These are phyloP conservation scores for Cenococcum geophilum DNA, from an alignment of 495 filamentous ascomycete genomes.

Conservation along the genomic window DNA sequence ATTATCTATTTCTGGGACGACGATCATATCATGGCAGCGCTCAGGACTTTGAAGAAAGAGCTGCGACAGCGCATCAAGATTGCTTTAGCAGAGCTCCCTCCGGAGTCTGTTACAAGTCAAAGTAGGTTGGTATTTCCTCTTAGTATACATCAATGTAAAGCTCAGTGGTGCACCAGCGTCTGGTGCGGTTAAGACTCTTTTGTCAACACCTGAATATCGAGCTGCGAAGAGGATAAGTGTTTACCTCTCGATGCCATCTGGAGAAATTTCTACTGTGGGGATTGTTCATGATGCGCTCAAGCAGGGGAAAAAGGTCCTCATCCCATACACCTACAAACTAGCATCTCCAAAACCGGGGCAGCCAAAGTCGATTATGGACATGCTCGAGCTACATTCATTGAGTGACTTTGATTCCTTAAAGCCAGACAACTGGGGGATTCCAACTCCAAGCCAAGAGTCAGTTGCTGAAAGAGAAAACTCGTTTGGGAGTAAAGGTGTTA, in stretches of 20 bases:
- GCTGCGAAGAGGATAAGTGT: slow-evolving; percentile 69
- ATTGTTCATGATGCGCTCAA: slow-evolving; percentile 76
- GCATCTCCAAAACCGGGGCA: slow-evolving; percentile 42
- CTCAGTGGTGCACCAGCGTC: slow-evolving; percentile 46
- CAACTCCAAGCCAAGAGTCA: slow-evolving; percentile 60
- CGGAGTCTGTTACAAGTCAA: slow-evolving; percentile 55
- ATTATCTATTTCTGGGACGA: slow-evolving; percentile 17
- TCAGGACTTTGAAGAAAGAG: slow-evolving; percentile 65
- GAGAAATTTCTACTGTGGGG: slow-evolving; percentile 71
- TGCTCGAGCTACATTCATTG: slow-evolving; percentile 69
- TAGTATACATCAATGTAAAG: background rate
- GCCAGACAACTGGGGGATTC: slow-evolving; percentile 87
- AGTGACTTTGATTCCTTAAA: slow-evolving; percentile 69
- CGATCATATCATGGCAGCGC: slow-evolving; percentile 41
- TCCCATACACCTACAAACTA: slow-evolving; percentile 75
- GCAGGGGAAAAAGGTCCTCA: slow-evolving; percentile 76
- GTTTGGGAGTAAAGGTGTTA: slow-evolving; percentile 50
- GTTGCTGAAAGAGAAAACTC: slow-evolving; percentile 60
- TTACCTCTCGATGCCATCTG: slow-evolving; percentile 85
- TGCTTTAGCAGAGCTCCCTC: slow-evolving; percentile 51
- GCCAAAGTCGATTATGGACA: slow-evolving; percentile 72
- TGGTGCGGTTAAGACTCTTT: slow-evolving; percentile 51
- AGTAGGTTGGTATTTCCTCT: slow-evolving; percentile 45
- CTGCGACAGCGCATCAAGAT: slow-evolving; percentile 63
- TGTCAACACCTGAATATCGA: slow-evolving; percentile 59